These are phyloP conservation scores for Sedum album DNA, from an alignment of 164 flowering plant genomes.

Conservation along the genomic window DNA sequence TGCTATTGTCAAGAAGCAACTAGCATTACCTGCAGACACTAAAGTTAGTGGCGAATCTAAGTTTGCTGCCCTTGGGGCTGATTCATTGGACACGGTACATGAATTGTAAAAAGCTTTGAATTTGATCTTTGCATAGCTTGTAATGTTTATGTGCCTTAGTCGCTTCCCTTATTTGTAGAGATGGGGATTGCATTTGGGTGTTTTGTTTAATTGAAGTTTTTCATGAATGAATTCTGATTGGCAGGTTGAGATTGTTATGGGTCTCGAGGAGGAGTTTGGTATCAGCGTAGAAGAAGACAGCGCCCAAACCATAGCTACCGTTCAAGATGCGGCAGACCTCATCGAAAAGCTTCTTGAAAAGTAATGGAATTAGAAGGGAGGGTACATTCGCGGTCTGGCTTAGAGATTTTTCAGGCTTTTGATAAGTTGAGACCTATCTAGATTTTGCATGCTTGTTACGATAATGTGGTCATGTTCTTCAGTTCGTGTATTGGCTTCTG, in stretches of 20 bases:
- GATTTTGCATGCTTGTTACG: background rate
- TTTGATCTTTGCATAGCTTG: background rate
- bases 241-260: conserved; percentile 16
- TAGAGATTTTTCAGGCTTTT: background rate
- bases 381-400: background rate
- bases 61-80: conserved; percentile 51
- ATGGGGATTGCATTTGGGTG: background rate
- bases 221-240: background rate
- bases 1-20: conserved; percentile 42
- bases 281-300: conserved; percentile 17
- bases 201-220: background rate
- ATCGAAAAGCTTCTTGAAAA: conserved; percentile 15
- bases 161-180: background rate
- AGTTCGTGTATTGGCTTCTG: background rate
- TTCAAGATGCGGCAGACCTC: conserved; percentile 15
- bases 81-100: conserved; percentile 53
- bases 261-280: conserved; percentile 15
- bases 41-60: conserved; percentile 35
- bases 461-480: background rate
- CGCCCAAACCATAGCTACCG: conserved; percentile 14
- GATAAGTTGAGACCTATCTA: background rate
- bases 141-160: background rate
- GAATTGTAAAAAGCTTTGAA: background rate
- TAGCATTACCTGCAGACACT: conserved; percentile 35
- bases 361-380: conserved; percentile 4